These are phyloP conservation scores for Musa itinerans DNA, from an alignment of 176 grass and related monocot genomes.

Conservation along the genomic window DNA sequence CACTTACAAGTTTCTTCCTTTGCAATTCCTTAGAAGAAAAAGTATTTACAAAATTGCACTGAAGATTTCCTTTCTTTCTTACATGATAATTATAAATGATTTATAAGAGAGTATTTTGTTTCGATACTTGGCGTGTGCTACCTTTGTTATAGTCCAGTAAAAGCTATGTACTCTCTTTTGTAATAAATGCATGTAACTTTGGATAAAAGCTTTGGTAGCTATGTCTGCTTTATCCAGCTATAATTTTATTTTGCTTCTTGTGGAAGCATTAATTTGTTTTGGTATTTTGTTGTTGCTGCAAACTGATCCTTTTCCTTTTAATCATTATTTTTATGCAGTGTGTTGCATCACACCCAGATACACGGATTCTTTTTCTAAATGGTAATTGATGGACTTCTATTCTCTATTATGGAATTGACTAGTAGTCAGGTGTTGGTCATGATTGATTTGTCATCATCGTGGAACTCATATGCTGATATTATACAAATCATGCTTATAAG, in stretches of 20 bases:
- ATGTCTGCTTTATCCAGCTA: no score
- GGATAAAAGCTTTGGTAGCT: no score
- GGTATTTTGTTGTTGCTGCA: slow-evolving; percentile 8
- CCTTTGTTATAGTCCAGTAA: not conserved
- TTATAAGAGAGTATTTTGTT: no score
- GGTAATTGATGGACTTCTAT: slow-evolving; percentile 30
- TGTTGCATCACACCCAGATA: slow-evolving; percentile 67
- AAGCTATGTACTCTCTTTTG: not conserved
- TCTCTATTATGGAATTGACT: not conserved
- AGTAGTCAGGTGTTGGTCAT: not conserved
- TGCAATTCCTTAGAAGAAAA: no score
- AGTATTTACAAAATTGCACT: no score
- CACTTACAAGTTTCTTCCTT: slow-evolving; percentile 1
- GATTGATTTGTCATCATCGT: no score
- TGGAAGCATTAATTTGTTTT: not conserved
- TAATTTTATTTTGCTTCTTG: not conserved
- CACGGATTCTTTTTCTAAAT: slow-evolving; percentile 55
- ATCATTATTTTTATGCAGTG: slow-evolving; percentile 37
- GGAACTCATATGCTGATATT: not conserved
- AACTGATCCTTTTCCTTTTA: slow-evolving; percentile 5
- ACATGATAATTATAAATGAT: not conserved
- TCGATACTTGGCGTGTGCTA: no score
- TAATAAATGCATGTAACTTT: not conserved
- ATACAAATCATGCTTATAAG: no score
- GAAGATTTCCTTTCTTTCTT: no score